Conservation (phyloP, 2,329 filamentous ascomycete species). For the Ophiostoma sp. region DNA sequence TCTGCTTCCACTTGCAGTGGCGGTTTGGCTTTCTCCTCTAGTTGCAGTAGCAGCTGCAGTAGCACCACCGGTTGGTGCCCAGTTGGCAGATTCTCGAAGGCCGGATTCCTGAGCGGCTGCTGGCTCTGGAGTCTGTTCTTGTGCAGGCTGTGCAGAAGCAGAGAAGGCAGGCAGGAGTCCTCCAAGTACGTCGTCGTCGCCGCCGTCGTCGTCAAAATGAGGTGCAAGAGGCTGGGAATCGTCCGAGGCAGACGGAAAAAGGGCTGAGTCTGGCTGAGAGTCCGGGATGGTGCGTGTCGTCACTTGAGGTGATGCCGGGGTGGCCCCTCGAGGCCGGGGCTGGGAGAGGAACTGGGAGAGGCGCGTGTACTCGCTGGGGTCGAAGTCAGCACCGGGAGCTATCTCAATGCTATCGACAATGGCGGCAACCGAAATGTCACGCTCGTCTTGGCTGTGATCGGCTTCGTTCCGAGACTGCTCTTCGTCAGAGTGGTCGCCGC, state of each 20-base stretch:
- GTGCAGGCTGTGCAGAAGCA: neutral
- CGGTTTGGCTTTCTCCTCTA: neutral
- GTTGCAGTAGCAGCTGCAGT: neutral
- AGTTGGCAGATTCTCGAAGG: slow-evolving; percentile 20
- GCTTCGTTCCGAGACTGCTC: neutral
- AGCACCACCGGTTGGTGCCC: neutral
- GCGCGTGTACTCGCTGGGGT: slow-evolving; percentile 22
- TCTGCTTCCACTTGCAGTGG: neutral
- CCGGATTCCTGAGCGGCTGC: neutral
- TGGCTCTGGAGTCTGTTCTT: neutral
- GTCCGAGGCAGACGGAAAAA: neutral
- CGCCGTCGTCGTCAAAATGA: neutral
- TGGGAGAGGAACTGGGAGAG: slow-evolving; percentile 15
- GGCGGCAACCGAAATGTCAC: neutral
- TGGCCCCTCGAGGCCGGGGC: neutral
- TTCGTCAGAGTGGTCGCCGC: neutral
- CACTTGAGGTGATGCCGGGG: neutral
- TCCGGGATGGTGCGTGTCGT: slow-evolving; percentile 24
- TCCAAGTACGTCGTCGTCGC: neutral
- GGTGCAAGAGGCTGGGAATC: neutral
- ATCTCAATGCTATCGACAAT: slow-evolving; percentile 16
- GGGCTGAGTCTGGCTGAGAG: slow-evolving; percentile 18
- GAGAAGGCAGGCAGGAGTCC: neutral
- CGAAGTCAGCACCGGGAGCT: slow-evolving; percentile 16
- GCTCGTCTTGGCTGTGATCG: neutral